A percentile compares a stretch with the other conserved stretches of the same genome.
phyloP scores from a whole-genome alignment of 495 filamentous ascomycete genomes.

The Thozetella sp. region DNA sequence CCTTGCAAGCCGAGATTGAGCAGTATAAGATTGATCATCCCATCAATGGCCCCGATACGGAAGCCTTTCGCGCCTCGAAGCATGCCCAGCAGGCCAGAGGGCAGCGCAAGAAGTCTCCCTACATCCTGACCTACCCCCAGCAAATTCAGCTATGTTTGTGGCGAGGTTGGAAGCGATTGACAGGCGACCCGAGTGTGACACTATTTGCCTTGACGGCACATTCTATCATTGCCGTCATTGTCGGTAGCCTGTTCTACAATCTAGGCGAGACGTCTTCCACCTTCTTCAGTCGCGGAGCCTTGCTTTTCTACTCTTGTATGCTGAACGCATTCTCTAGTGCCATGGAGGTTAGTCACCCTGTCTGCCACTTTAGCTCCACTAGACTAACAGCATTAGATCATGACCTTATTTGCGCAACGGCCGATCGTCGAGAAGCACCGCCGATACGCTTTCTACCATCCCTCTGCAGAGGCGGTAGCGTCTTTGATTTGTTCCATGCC shows the following conservation, averaged over 20 bases:
- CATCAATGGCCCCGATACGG: constrained; percentile 61
- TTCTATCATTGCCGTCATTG: constrained; percentile 73
- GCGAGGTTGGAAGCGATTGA: constrained; percentile 71
- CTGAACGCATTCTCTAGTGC: constrained; percentile 82
- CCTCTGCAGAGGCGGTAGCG: constrained; percentile 82
- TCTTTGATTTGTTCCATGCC: constrained; percentile 84
- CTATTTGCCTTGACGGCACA: constrained; percentile 74
- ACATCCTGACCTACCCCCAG: constrained; percentile 71
- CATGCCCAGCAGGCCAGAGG: constrained; percentile 64
- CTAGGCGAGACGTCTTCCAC: constrained; percentile 59
- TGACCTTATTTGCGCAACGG: constrained; percentile 83
- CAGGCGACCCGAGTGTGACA: constrained; percentile 72
- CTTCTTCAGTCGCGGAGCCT: constrained; percentile 76
- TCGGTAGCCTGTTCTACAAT: constrained; percentile 83
- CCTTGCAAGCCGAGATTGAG: constrained; percentile 71
- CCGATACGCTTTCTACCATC: constrained; percentile 88
- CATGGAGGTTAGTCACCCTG: constrained; percentile 47
- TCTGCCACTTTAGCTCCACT: not conserved
- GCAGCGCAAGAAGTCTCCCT: constrained; percentile 71
- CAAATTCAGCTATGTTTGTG: constrained; percentile 74
- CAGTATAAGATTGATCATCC: constrained; percentile 65
- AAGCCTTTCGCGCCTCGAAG: constrained; percentile 70
- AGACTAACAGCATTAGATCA: constrained; percentile 38
- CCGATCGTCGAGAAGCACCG: constrained; percentile 91
- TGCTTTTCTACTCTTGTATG: constrained; percentile 87